Evolutionary conservation across 2,329 filamentous ascomycete species (phyloP), one percentile per base, ranked within the genome.

Genomic region (Microcyclospora pomicola): DNA sequence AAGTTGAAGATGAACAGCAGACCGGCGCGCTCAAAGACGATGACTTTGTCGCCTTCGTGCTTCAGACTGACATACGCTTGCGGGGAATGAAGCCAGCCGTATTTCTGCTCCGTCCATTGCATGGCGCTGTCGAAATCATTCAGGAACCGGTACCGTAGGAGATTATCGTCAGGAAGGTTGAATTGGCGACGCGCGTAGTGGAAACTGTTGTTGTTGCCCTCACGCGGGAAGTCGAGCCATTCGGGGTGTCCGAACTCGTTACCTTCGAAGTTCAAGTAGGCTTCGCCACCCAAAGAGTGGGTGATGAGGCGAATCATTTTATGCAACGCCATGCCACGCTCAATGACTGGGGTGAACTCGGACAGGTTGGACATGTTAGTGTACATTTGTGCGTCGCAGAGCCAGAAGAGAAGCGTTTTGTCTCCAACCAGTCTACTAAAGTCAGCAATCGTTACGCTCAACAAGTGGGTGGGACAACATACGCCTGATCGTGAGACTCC

Each of bases 171-270:
- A 0, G 85, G 79, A 12, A 98, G 73, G 61, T 98, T 96, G 49
- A 95, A 77, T 59, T 95, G 88, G 42, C 91, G 81, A 15, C 91
- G 77, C 12, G 58, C 57, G 45, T 61, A 61, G 47, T 61, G 56
- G 47, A 60, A 59, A 42, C 50, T 54, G 48, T 60, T 61, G 43
- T 45, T 43, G 44, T 59, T 59, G 39, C 91, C 91, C 53, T 80
- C 85, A 36, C 91, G 82, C 3, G 91, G 91, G 62, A 98, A 98
- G 60, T 98, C 91, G 30, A 98, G 81, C 91, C 91, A 98, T 62
- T 98, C 91, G 0, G 91, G 91, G 58, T 98, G 91, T 1, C 91
- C 91, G 55, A 98, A 98, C 62, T 98, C 91, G 61, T 98, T 98
- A 43, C 91, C 91, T 64, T 95, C 87, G 52, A 98, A 98, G 66